Conservation (phyloP, 495 filamentous ascomycete species). For the Penicillium simplicissimum region DNA sequence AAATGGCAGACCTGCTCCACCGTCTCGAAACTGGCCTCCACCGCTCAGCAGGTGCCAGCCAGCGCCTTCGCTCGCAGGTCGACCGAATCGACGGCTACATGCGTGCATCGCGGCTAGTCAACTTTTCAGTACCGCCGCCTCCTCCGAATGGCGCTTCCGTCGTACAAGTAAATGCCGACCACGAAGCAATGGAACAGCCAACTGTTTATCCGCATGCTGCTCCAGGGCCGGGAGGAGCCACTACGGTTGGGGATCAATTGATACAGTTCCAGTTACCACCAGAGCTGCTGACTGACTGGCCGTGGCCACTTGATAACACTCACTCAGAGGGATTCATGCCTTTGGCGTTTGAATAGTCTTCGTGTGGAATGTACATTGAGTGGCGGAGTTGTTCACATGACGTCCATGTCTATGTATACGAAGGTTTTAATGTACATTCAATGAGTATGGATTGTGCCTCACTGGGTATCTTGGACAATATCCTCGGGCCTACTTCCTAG, state of each 20-base stretch:
- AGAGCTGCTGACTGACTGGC: slow-evolving; percentile 40
- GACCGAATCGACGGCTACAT: slow-evolving; percentile 52
- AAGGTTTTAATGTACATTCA: too few species aligned
- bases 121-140: slow-evolving; percentile 17
- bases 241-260: slow-evolving; percentile 28
- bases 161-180: slow-evolving; percentile 13
- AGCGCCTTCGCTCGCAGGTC: slow-evolving; percentile 44
- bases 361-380: not conserved
- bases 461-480: too few species aligned
- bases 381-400: not conserved
- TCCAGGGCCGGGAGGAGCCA: slow-evolving; percentile 5
- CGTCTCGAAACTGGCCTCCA: slow-evolving; percentile 46
- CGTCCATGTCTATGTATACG: too few species aligned
- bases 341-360: slow-evolving; percentile 25
- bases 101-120: slow-evolving; percentile 32
- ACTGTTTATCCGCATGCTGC: slow-evolving; percentile 8
- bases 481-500: too few species aligned
- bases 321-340: slow-evolving; percentile 33
- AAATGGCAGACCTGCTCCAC: slow-evolving; percentile 51
- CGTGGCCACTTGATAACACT: slow-evolving; percentile 40
- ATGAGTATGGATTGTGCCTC: too few species aligned
- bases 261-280: slow-evolving; percentile 40
- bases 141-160: slow-evolving; percentile 11
- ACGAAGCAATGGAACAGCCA: slow-evolving; percentile 15
- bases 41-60: slow-evolving; percentile 40